Conservation (phyloP, 805 yeast genomes). For the Wickerhamiella vanderwaltii region DNA sequence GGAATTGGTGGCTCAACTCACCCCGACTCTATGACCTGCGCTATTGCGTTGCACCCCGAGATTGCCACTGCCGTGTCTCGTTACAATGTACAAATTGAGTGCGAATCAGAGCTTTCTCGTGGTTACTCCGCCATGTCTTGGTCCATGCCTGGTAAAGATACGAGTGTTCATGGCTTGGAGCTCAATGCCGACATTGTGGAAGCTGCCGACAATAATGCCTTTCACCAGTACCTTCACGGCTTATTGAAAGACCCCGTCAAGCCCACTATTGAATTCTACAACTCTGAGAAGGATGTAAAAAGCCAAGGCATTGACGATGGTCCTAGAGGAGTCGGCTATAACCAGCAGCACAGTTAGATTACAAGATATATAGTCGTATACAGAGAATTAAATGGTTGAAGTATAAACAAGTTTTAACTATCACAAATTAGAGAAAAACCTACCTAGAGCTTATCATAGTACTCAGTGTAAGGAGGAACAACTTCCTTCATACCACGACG, state of each 20-base stretch:
- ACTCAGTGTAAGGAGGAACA: slow-evolving; percentile 99
- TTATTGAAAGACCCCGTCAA: neutral
- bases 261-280: neutral
- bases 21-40: slow-evolving; percentile 11
- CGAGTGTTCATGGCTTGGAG: slow-evolving; percentile 5
- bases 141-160: slow-evolving; percentile 7
- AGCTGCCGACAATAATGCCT: slow-evolving; percentile 7
- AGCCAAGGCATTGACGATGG: neutral
- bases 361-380: neutral
- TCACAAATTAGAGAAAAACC: neutral
- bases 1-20: slow-evolving; percentile 8
- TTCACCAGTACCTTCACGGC: slow-evolving; percentile 1
- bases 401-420: neutral
- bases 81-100: slow-evolving; percentile 9
- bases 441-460: slow-evolving; percentile 49
- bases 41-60: slow-evolving; percentile 11
- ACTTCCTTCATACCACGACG: slow-evolving; percentile 94
- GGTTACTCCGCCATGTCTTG: slow-evolving; percentile 11
- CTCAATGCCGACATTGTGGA: slow-evolving; percentile 8
- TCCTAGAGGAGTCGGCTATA: neutral
- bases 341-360: neutral
- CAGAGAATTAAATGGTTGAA: neutral
- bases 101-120: slow-evolving; percentile 5
- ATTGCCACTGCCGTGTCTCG: neutral
- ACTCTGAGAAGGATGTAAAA: neutral